These are phyloP conservation scores for Myxozyma vanderwaltii DNA, from an alignment of 805 yeast genomes.

Conservation along the genomic window DNA sequence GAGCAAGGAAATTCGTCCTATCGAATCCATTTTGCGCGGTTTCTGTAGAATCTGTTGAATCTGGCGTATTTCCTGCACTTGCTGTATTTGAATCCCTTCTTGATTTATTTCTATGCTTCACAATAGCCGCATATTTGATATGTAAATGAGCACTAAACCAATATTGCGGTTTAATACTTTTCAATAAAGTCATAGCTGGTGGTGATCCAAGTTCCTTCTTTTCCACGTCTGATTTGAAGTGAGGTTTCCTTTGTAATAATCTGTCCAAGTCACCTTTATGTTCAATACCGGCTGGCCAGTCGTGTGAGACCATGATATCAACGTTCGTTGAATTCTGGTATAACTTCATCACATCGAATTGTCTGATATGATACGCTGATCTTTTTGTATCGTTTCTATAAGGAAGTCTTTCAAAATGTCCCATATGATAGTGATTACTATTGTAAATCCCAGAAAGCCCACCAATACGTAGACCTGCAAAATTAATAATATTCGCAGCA, in stretches of 20 bases:
- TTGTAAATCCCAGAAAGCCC: conserved; percentile 87
- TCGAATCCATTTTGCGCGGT: conserved; percentile 5
- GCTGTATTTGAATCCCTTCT: too few species aligned
- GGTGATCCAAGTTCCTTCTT: conserved; percentile 72
- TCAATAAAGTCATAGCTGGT: conserved; percentile 57
- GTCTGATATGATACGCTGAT: conserved; percentile 73
- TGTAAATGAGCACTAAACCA: conserved; percentile 95
- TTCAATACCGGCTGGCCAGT: conserved; percentile 88
- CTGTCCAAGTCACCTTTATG: conserved; percentile 58
- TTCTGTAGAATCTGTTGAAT: too few species aligned
- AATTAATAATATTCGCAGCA: conserved; percentile 70
- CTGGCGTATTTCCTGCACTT: too few species aligned
- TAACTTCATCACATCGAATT: conserved; percentile 60
- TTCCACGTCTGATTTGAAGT: conserved; percentile 64
- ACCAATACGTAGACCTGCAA: conserved; percentile 71
- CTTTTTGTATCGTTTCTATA: conserved; percentile 51
- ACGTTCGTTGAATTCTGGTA: conserved; percentile 45
- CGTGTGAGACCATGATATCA: conserved; percentile 77
- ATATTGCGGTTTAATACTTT: conserved; percentile 57
- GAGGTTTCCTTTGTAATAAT: conserved; percentile 63
- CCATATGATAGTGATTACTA: conserved; percentile 49
- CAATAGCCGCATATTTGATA: conserved; percentile 63
- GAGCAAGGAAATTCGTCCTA: conserved; percentile 64
- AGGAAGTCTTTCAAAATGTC: conserved; percentile 52
- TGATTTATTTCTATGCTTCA: conserved; percentile 42